Conservation (phyloP, 2,329 filamentous ascomycete species). For the Coniochaeta sp. region DNA sequence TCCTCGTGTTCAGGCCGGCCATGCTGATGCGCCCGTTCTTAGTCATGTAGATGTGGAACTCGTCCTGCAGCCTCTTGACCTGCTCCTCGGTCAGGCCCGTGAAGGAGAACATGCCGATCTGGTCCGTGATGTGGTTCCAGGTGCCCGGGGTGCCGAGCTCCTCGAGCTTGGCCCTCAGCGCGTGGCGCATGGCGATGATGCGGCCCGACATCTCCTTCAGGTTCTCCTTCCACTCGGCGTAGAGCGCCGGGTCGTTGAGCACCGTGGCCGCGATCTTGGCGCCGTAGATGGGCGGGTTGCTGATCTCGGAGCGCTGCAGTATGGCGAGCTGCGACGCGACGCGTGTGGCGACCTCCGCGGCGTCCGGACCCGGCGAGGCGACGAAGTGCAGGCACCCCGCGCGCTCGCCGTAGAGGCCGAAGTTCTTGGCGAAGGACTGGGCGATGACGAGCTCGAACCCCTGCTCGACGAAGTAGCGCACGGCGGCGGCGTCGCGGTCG, state of each 20-base stretch:
- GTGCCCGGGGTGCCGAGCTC: slow-evolving; percentile 76
- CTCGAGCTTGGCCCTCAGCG: slow-evolving; percentile 73
- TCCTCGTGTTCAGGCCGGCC: slow-evolving; percentile 90
- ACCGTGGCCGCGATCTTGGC: slow-evolving; percentile 80
- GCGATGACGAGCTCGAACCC: slow-evolving; percentile 84
- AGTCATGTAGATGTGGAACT: slow-evolving; percentile 81
- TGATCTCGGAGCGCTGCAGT: slow-evolving; percentile 94
- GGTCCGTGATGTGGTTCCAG: slow-evolving; percentile 96
- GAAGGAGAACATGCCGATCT: slow-evolving; percentile 99
- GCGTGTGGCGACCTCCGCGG: slow-evolving; percentile 50
- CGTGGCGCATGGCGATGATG: slow-evolving; percentile 85
- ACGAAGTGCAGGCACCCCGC: slow-evolving; percentile 96
- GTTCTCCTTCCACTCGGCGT: slow-evolving; percentile 88
- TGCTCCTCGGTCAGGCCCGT: slow-evolving; percentile 71
- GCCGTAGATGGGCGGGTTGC: slow-evolving; percentile 91
- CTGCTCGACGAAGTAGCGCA: slow-evolving; percentile 88
- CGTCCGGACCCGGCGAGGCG: slow-evolving; percentile 62
- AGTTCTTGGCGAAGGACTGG: slow-evolving; percentile 97
- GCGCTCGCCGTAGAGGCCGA: slow-evolving; percentile 93
- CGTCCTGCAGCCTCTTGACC: slow-evolving; percentile 60
- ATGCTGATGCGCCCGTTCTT: slow-evolving; percentile 98
- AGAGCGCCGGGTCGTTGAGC: slow-evolving; percentile 75
- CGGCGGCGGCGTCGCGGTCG: slow-evolving; percentile 77
- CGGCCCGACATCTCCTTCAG: slow-evolving; percentile 89
- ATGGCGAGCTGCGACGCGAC: slow-evolving; percentile 87